These are phyloP conservation scores for Marasmius tenuissimus DNA, from an alignment of 1,284 basidiomycete species.

Conservation along the genomic window DNA sequence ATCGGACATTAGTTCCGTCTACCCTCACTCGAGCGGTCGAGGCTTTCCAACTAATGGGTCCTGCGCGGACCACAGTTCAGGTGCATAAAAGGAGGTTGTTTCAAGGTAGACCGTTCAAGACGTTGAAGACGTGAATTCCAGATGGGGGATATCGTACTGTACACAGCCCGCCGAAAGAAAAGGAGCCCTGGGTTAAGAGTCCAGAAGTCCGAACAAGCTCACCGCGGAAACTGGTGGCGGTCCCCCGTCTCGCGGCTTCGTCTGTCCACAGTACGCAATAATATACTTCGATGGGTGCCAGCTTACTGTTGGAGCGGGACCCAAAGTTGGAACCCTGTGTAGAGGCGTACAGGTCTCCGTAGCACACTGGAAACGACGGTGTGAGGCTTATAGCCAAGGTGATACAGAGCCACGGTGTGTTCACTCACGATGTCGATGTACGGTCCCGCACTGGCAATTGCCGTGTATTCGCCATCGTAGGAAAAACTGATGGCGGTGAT, in stretches of 20 bases:
- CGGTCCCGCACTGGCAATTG: constrained; percentile 66
- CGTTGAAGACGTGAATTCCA: too few relatives aligned
- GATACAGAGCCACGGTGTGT: neutral
- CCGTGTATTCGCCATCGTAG: constrained; percentile 76
- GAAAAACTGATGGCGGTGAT: constrained; percentile 81
- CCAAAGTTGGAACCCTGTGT: constrained; percentile 67
- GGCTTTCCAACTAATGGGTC: too few relatives aligned
- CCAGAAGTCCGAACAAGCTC: constrained; percentile 59
- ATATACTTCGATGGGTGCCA: constrained; percentile 81
- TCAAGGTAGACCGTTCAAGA: too few relatives aligned
- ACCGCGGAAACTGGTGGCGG: constrained; percentile 64
- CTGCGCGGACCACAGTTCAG: too few relatives aligned
- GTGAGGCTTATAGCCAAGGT: neutral
- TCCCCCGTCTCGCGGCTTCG: constrained; percentile 57
- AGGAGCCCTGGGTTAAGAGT: neutral
- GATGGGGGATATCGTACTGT: neutral
- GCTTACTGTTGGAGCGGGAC: constrained; percentile 64
- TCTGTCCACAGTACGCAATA: constrained; percentile 77
- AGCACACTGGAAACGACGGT: constrained; percentile 50
- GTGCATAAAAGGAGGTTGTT: too few relatives aligned
- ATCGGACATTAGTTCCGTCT: too few relatives aligned
- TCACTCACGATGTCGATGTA: constrained; percentile 73
- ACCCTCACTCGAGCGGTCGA: too few relatives aligned
- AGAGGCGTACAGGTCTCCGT: constrained; percentile 70
- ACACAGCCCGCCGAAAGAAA: neutral